A percentile compares a stretch with the other conserved stretches of the same genome.
Conservation (phyloP, 2,329 filamentous ascomycete species). For the Clarireedia homoeocarpa region DNA sequence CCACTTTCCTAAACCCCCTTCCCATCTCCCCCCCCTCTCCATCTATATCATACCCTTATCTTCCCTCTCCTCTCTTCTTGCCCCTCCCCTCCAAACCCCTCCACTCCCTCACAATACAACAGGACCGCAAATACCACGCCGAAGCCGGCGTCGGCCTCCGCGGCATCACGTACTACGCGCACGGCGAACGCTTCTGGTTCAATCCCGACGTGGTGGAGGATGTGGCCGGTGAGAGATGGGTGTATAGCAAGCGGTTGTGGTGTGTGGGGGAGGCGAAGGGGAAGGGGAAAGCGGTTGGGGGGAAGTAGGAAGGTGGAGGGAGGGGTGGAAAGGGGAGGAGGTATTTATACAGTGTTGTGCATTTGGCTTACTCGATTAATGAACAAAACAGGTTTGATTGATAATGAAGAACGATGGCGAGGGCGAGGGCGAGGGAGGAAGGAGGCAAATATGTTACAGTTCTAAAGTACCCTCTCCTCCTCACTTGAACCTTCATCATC, state of each 20-base stretch:
- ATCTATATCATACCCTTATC: too few species aligned
- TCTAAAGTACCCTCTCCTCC: too few species aligned
- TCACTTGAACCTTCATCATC: too few species aligned
- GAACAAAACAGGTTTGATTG: too few species aligned
- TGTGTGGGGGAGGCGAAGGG: not conserved
- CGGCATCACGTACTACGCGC: slow-evolving; percentile 11
- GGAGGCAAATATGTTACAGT: too few species aligned
- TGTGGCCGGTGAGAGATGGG: slow-evolving; percentile 12
- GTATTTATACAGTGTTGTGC: too few species aligned
- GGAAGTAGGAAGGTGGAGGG: not conserved
- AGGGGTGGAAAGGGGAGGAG: not conserved
- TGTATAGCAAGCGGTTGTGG: slow-evolving; percentile 13
- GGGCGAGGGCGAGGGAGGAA: too few species aligned
- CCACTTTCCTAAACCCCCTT: too few species aligned
- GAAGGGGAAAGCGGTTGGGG: not conserved
- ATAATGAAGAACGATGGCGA: too few species aligned
- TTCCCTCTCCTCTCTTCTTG: too few species aligned
- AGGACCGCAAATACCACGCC: slow-evolving; percentile 10
- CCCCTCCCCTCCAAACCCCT: not conserved
- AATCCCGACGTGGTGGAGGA: slow-evolving; percentile 12
- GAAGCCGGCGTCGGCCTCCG: slow-evolving; percentile 13
- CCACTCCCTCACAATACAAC: not conserved
- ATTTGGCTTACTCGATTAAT: too few species aligned
- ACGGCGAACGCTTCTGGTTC: slow-evolving; percentile 13
- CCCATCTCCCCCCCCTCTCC: not conserved